Conservation (phyloP, 495 filamentous ascomycete species). For the Penicillium lividum region DNA sequence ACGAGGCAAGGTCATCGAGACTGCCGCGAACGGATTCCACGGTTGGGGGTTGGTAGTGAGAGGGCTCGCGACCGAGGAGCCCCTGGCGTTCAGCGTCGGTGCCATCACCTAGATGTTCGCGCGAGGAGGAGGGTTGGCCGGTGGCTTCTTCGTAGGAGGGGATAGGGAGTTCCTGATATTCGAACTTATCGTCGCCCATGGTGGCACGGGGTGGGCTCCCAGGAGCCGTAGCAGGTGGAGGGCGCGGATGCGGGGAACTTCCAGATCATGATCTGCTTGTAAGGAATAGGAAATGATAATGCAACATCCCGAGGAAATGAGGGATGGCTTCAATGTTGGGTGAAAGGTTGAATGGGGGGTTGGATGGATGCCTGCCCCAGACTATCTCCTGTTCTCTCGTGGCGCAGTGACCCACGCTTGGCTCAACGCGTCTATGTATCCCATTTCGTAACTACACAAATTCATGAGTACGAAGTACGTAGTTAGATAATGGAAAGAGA, state of each 20-base stretch:
- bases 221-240: conserved; percentile 36
- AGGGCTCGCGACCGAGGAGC: conserved; percentile 46
- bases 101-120: conserved; percentile 61
- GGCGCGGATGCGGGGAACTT: conserved; percentile 32
- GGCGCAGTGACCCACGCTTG: conserved; percentile 20
- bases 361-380: conserved; percentile 9
- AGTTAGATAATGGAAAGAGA: no score
- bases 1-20: conserved; percentile 55
- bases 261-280: conserved; percentile 47
- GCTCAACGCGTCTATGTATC: conserved; percentile 4
- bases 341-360: conserved; percentile 1
- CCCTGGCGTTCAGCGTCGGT: conserved; percentile 64
- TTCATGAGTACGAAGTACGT: no score
- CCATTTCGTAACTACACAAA: neutral
- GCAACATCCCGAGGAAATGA: conserved; percentile 29
- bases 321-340: neutral
- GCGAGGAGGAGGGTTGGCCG: conserved; percentile 61
- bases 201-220: conserved; percentile 35
- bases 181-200: conserved; percentile 62
- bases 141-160: conserved; percentile 94
- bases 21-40: conserved; percentile 70
- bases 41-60: conserved; percentile 69
- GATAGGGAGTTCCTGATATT: conserved; percentile 75
- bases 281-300: conserved; percentile 32
- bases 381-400: conserved; percentile 7